Percentiles rank a stretch among this genome's conserved stretches.
Evolutionary conservation across 768 basidiomycete species (phyloP).

Genomic region (Tulasnella sp.): DNA sequence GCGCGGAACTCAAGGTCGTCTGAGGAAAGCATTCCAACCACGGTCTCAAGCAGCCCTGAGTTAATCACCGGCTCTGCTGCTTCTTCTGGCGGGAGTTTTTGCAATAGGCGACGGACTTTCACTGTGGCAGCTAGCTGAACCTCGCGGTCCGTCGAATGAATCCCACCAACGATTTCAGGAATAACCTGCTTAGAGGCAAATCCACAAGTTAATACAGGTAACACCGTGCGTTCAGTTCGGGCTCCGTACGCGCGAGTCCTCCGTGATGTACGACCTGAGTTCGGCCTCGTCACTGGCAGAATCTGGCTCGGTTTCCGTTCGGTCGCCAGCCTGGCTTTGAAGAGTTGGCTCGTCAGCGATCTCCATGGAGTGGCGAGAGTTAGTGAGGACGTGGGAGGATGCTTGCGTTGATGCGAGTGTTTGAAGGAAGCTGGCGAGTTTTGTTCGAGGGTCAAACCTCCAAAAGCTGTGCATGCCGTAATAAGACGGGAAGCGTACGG

Average conservation of each 20-base stretch:
- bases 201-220: background rate
- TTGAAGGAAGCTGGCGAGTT: no score
- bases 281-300: background rate
- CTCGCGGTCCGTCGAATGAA: background rate
- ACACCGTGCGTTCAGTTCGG: background rate
- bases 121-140: background rate
- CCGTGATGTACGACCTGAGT: background rate
- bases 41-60: background rate
- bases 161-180: background rate
- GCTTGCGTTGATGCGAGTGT: no score
- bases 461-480: no score
- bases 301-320: background rate
- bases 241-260: background rate
- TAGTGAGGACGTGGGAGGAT: no score
- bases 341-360: no score
- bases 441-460: no score
- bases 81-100: background rate
- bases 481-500: no score
- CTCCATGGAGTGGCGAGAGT: no score
- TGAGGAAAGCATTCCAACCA: background rate
- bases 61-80: background rate
- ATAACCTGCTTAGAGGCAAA: background rate
- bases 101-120: background rate
- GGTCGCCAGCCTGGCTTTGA: no score
- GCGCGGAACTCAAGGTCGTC: background rate